A percentile compares a stretch with the other conserved stretches of the same genome.
Conservation (phyloP, 768 basidiomycete species). For the Mycena polygramma region DNA sequence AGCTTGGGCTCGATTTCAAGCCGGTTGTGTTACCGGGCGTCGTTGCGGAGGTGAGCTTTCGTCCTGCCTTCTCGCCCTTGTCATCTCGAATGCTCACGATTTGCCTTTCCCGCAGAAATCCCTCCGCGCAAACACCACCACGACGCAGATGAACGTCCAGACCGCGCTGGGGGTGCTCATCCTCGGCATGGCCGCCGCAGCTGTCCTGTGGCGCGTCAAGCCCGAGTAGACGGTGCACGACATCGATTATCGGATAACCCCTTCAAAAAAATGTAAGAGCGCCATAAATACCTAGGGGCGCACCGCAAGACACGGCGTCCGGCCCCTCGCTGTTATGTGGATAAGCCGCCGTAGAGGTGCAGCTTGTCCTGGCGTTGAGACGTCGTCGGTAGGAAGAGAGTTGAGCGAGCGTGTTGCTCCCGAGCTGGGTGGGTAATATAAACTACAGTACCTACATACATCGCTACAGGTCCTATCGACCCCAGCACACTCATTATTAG, state of each 20-base stretch:
- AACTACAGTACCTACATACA: background rate
- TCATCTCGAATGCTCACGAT: background rate
- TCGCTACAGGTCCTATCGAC: background rate
- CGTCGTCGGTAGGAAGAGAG: background rate
- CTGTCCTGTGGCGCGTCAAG: conserved; percentile 80
- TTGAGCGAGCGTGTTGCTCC: no score
- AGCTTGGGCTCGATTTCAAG: background rate
- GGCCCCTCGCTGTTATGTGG: background rate
- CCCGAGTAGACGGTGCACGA: conserved; percentile 14
- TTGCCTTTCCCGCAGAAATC: background rate
- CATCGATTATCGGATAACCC: background rate
- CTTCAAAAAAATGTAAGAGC: no score
- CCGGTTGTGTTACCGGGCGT: background rate
- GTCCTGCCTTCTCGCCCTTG: background rate
- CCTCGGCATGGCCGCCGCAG: conserved; percentile 75
- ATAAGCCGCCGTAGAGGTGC: background rate
- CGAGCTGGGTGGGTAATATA: no score
- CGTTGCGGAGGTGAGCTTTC: background rate
- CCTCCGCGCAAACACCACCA: background rate
- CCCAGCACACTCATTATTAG: no score
- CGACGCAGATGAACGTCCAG: conserved; percentile 53
- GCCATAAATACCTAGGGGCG: no score
- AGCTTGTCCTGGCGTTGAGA: background rate
- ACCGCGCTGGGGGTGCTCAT: conserved; percentile 75
- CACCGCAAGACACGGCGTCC: background rate